These are phyloP conservation scores for Arabidopsis lyrata DNA, from an alignment of 441 rosid species.

Conservation along the genomic window DNA sequence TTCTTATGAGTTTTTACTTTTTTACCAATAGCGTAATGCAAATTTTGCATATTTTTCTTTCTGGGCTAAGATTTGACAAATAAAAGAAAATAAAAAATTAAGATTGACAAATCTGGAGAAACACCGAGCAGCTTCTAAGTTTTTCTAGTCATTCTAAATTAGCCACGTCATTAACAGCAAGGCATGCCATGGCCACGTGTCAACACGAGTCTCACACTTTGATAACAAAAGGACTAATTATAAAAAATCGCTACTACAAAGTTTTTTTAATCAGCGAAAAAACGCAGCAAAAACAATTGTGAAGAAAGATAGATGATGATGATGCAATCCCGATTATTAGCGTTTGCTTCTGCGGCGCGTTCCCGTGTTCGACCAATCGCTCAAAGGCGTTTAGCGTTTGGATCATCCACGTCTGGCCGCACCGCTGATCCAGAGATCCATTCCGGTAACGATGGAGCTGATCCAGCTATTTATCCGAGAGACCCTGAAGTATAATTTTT, in stretches of 20 bases:
- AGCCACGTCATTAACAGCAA: constrained; percentile 28
- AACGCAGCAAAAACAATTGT: background rate
- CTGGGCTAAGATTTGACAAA: background rate
- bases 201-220: background rate
- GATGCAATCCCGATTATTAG: constrained; percentile 58
- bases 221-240: background rate
- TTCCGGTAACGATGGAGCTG: constrained; percentile 50
- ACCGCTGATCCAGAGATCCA: constrained; percentile 50
- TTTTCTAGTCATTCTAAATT: constrained; percentile 12
- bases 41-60: background rate
- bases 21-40: background rate
- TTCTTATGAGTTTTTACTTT: too few relatives aligned
- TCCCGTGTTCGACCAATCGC: constrained; percentile 23
- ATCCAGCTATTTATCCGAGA: constrained; percentile 46
- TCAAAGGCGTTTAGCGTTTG: constrained; percentile 45
- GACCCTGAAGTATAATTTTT: constrained; percentile 47
- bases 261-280: constrained; percentile 10
- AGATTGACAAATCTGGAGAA: constrained; percentile 1
- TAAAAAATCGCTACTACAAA: background rate
- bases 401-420: constrained; percentile 49
- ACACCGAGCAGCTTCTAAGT: constrained; percentile 40
- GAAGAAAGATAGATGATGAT: constrained; percentile 20
- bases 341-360: constrained; percentile 43
- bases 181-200: constrained; percentile 40
- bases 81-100: background rate